A percentile compares a stretch with the other conserved stretches of the same genome.
Evolutionary conservation across 169 alveolate species (phyloP).

Genomic region (Plasmodium gaboni): DNA sequence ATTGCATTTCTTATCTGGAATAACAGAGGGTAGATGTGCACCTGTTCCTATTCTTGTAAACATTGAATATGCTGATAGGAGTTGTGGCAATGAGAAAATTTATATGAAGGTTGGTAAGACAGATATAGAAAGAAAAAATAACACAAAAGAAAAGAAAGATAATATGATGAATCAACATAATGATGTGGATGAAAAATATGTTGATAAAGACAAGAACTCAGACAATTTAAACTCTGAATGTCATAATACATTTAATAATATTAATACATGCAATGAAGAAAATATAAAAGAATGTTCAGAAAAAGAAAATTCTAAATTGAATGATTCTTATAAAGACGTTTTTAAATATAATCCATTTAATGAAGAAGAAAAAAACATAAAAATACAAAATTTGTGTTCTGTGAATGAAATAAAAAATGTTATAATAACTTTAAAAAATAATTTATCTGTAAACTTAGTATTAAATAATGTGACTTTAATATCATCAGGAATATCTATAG

Average conservation of each 20-base stretch:
- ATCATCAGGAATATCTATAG: constrained; percentile 52
- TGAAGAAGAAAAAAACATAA: constrained; percentile 46
- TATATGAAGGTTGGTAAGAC: constrained; percentile 6
- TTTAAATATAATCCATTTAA: constrained; percentile 69
- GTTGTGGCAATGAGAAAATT: constrained; percentile 15
- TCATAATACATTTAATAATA: background rate
- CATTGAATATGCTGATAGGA: constrained; percentile 15
- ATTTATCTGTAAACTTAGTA: constrained; percentile 23
- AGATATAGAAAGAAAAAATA: background rate
- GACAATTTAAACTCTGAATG: background rate
- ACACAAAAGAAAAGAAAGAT: background rate
- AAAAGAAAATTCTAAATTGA: background rate
- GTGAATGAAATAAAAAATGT: constrained; percentile 30
- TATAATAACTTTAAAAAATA: constrained; percentile 46
- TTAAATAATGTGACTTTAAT: constrained; percentile 42
- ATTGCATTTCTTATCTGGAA: constrained; percentile 50
- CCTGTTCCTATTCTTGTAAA: constrained; percentile 42
- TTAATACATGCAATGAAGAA: no score
- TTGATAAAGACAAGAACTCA: no score
- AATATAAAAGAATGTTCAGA: background rate
- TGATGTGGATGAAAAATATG: background rate
- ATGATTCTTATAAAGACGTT: constrained; percentile 4
- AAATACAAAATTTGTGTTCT: constrained; percentile 41
- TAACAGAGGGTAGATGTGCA: constrained; percentile 71
- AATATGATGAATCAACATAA: background rate